These are phyloP conservation scores for Dendrobium huoshanense DNA, from an alignment of 106 monocot genomes.

Conservation along the genomic window DNA sequence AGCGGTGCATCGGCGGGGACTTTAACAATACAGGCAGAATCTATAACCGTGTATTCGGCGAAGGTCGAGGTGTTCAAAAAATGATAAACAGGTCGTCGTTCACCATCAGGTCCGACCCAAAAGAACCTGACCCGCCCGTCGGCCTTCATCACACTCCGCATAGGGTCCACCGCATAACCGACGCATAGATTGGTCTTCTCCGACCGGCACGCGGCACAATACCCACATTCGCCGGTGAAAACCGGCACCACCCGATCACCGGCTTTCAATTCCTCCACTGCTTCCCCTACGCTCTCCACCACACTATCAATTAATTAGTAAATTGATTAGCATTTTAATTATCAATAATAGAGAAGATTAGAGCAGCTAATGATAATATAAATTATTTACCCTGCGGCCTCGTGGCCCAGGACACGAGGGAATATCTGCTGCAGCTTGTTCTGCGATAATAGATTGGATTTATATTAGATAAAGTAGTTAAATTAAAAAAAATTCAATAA, in stretches of 20 bases:
- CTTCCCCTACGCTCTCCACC: slow-evolving; percentile 84
- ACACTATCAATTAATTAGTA: slow-evolving; percentile 21
- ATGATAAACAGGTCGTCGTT: slow-evolving; percentile 53
- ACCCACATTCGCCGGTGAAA: slow-evolving; percentile 71
- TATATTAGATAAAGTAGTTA: background rate
- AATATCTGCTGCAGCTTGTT: slow-evolving; percentile 44
- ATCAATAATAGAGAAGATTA: background rate
- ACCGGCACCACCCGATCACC: slow-evolving; percentile 77
- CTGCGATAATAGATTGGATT: slow-evolving; percentile 4
- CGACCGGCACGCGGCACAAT: slow-evolving; percentile 38
- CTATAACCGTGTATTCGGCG: slow-evolving; percentile 82
- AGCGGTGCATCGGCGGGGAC: slow-evolving; percentile 45
- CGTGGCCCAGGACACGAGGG: slow-evolving; percentile 75
- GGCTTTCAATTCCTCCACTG: slow-evolving; percentile 43
- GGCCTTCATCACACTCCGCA: slow-evolving; percentile 34
- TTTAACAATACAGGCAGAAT: slow-evolving; percentile 71
- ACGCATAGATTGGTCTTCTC: slow-evolving; percentile 51
- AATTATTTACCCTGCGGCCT: slow-evolving; percentile 55
- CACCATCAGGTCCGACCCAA: background rate
- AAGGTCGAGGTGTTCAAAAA: slow-evolving; percentile 95
- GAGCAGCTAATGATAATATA: background rate
- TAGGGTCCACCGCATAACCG: slow-evolving; percentile 38
- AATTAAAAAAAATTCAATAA: background rate
- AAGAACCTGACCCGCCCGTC: slow-evolving; percentile 54
- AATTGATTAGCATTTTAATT: background rate